Base-by-base conservation (phyloP, 2,329 filamentous ascomycete genomes). In the Trichophyton schoenleinii region DNA sequence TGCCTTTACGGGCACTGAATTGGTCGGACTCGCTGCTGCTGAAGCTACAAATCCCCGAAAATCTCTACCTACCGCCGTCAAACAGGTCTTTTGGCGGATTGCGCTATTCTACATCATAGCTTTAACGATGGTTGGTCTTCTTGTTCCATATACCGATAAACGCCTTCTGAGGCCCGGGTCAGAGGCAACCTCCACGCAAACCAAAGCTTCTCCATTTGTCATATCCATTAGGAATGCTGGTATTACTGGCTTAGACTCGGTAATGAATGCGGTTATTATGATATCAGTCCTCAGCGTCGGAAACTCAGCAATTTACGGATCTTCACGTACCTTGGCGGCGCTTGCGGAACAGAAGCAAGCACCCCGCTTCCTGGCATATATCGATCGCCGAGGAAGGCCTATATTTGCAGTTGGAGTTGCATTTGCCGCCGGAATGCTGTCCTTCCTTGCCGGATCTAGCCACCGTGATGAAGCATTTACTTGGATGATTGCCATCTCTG, bases 201-300 rank as follows among this genome's bases (percentile, higher is more conserved):
- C 86, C 49, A 83, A 84, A 28, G 87, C 90, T 89, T 76, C 73
- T 49, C 86, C 85, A 7, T 89, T 86, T 67, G 87, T 91, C 62
- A 88, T 91, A 64, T 87, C 87, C 13, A 85, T 86, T 41, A 79
- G 80, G 13, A 80, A 83, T 38, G 87, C 87, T 1, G 84, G 86
- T 0, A 85, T 91, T 62, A 78, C 77, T 4, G 85, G 80, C 3
- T 80, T 91, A 1, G 85, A 87, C 0, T 84, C 83, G 2, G 81
- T 91, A 59, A 85, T 91, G 73, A 92, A 92, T 70, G 87, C 87
- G 41, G 79, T 91, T 25, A 85, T 91, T 66, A 79, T 91, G 66
- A 88, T 85, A 0, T 87, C 85, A 0, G 86, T 85, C 0, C 86
- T 83, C 74, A 89, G 86, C 0, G 80, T 86, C 0, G 84, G 82